Evolutionary conservation across 1,284 basidiomycete species (phyloP).

Genomic region (Tylopilus sp.): DNA sequence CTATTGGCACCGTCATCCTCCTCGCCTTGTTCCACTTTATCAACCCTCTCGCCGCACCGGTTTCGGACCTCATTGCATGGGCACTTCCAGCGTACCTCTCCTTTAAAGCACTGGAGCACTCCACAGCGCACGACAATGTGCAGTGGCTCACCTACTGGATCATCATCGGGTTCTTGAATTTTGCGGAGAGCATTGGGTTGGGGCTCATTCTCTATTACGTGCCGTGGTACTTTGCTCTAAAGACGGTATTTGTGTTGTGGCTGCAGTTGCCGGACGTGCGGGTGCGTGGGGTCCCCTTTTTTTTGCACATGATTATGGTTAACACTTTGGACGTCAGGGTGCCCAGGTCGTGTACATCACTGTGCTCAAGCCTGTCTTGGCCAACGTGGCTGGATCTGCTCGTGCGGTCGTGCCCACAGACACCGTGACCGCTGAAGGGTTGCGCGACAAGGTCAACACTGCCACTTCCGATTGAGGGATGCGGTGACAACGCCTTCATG

Average conservation of each 20-base stretch:
- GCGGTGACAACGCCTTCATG: background rate
- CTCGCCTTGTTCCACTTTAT: conserved; percentile 80
- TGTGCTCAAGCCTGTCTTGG: conserved; percentile 77
- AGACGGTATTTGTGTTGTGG: conserved; percentile 91
- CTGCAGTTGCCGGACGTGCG: conserved; percentile 84
- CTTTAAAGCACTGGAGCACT: conserved; percentile 85
- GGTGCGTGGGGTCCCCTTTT: conserved; percentile 60
- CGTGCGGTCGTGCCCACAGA: conserved; percentile 38
- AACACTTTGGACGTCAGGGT: conserved; percentile 57
- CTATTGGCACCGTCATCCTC: conserved; percentile 78
- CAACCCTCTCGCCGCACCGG: conserved; percentile 84
- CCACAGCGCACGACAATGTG: conserved; percentile 78
- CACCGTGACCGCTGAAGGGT: conserved; percentile 47
- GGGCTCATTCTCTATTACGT: conserved; percentile 84
- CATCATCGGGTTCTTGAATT: conserved; percentile 89
- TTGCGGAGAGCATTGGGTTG: conserved; percentile 82
- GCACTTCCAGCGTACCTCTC: conserved; percentile 88
- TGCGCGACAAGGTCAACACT: conserved; percentile 58
- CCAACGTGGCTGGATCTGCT: conserved; percentile 56
- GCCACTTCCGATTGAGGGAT: conserved; percentile 44
- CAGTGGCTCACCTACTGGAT: conserved; percentile 95
- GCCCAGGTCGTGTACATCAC: conserved; percentile 77
- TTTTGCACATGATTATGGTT: background rate
- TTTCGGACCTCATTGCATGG: conserved; percentile 90
- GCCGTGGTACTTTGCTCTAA: conserved; percentile 92